Evolutionary conservation across 768 basidiomycete species (phyloP).

Genomic region (Gloeostereum incarnatum): DNA sequence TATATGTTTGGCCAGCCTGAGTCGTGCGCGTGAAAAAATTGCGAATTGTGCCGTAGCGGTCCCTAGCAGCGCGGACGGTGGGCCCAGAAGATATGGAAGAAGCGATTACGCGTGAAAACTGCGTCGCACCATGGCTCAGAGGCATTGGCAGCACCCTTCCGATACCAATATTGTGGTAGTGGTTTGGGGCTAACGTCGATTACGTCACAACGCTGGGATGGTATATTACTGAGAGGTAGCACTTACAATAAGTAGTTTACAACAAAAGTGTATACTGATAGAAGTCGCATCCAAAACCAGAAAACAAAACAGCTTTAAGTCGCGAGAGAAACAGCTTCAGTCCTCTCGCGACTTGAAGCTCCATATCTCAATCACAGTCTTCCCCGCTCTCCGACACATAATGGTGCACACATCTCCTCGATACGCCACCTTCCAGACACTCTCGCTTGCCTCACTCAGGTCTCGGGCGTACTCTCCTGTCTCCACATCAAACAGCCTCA

Average conservation of each 20-base stretch:
- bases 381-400: slow-evolving; percentile 70
- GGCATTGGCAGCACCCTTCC: too few relatives aligned
- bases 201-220: too few relatives aligned
- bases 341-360: slow-evolving; percentile 46
- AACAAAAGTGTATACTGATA: too few relatives aligned
- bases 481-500: slow-evolving; percentile 58
- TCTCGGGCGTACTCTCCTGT: slow-evolving; percentile 70
- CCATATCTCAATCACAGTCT: slow-evolving; percentile 87
- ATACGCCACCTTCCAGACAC: slow-evolving; percentile 82
- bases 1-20: slow-evolving; percentile 1
- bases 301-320: too few relatives aligned
- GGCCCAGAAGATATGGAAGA: slow-evolving; percentile 4
- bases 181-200: too few relatives aligned
- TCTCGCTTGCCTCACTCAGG: slow-evolving; percentile 67
- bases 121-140: too few relatives aligned
- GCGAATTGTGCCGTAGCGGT: slow-evolving; percentile 52
- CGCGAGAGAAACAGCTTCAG: too few relatives aligned
- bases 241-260: too few relatives aligned
- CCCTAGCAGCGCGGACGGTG: slow-evolving; percentile 24
- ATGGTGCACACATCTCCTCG: slow-evolving; percentile 60
- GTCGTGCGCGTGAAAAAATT: slow-evolving; percentile 40
- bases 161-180: too few relatives aligned
- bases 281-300: too few relatives aligned
- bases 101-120: too few relatives aligned
- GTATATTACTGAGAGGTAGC: too few relatives aligned